Base-by-base conservation (phyloP, 768 basidiomycete species). In the Rhizopogon salebrosus region DNA sequence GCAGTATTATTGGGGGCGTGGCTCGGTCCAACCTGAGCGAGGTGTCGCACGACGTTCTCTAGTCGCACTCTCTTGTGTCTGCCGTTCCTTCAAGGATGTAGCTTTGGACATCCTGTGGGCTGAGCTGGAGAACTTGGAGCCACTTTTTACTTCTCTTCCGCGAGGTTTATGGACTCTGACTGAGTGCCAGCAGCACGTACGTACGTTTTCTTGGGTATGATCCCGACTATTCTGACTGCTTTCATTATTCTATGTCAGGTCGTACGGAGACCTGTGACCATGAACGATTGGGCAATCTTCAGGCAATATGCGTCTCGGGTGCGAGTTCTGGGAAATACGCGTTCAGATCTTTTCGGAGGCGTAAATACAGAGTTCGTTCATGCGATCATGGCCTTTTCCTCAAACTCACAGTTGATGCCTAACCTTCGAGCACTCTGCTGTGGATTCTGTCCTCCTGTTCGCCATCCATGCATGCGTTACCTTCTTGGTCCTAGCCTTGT, bases 91-190 rank as follows among this genome's bases (percentile, higher is more conserved):
- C 54, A 62, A 48, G 18, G 51, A 51, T 0, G 48, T 52, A 3
- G 61, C 56, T 1, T 16, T 64, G 7, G 39, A 52, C 18, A 31
- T 52, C 41, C 37, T 60, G 6, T 62, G 51, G 56, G 29, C 41
- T 3, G 42, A 57, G 26, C 48, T 64, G 29, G 34, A 40, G 4
- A 46, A 46, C 41, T 23, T 56, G 7, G 18, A 54, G 6, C 62
- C 57, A 8, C 43, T 63, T 3, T 29, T 61, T 22, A 34, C 43
- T 24, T 54, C 52, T 36, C 50, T 60, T 13, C 55, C 55, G 5
- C 13, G 20, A 41, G 18, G 42, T 26, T 48, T 43, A 8, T 29
- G 51, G 49, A 18, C 7, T 10, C 6, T 11, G 23, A 23, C 39
- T 9, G 11, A 20, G 11, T 11, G 18, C 14, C 6, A 7, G 13